Evolutionary conservation across 1,139 yeast species (phyloP).

Genomic region (Scheffersomyces lignicola): DNA sequence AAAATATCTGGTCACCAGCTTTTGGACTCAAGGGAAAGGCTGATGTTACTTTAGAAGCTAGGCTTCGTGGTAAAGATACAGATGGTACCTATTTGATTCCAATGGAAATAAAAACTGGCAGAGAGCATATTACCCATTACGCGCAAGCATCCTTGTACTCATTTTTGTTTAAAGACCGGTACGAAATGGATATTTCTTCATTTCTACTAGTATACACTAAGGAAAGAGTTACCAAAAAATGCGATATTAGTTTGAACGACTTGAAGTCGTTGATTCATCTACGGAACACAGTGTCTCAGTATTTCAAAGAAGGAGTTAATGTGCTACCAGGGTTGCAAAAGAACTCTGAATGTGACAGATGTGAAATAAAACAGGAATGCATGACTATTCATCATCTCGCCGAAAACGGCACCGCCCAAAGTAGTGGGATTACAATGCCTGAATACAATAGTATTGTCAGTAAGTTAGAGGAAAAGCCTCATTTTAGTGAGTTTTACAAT

Average conservation of each 20-base stretch:
- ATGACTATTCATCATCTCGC: conserved; percentile 63
- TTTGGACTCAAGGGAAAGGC: conserved; percentile 90
- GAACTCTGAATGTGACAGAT: conserved; percentile 64
- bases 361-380: conserved; percentile 63
- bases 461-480: conserved; percentile 43
- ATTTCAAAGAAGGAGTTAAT: conserved; percentile 49
- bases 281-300: conserved; percentile 69
- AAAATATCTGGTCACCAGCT: conserved; percentile 86
- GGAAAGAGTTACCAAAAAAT: conserved; percentile 52
- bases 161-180: conserved; percentile 74
- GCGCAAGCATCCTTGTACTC: conserved; percentile 92
- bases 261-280: conserved; percentile 63
- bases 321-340: conserved; percentile 61
- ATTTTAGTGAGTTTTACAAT: conserved; percentile 54
- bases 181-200: conserved; percentile 62
- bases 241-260: conserved; percentile 56
- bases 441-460: conserved; percentile 48
- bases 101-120: conserved; percentile 87
- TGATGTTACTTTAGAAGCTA: conserved; percentile 80
- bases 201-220: conserved; percentile 78
- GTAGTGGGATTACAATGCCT: conserved; percentile 48
- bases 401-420: conserved; percentile 55
- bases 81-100: conserved; percentile 60
- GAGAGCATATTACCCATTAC: conserved; percentile 64
- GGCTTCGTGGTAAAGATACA: conserved; percentile 24